Conservation (phyloP, 176 grass and related monocot species). For the Lolium rigidum region DNA sequence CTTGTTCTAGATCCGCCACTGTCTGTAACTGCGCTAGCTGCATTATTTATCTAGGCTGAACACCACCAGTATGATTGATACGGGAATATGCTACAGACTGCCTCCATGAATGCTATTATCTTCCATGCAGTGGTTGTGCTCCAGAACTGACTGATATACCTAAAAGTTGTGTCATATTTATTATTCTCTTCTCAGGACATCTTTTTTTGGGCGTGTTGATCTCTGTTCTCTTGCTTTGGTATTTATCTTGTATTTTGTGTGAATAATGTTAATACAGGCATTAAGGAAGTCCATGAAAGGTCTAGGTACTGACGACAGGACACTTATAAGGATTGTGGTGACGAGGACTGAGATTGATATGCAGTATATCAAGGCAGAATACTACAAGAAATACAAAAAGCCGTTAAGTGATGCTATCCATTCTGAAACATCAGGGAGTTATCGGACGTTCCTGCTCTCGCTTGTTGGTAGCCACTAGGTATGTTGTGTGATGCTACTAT, state of each 20-base stretch:
- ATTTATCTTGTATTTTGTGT: slow-evolving; percentile 9
- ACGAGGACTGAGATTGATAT: slow-evolving; percentile 97
- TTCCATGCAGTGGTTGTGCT: background rate
- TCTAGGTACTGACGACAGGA: slow-evolving; percentile 80
- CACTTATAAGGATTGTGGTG: slow-evolving; percentile 79
- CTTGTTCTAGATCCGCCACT: too few species aligned
- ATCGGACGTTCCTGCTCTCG: slow-evolving; percentile 87
- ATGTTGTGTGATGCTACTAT: slow-evolving; percentile 20
- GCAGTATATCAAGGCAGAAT: slow-evolving; percentile 95
- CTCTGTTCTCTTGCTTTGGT: background rate
- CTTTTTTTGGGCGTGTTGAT: background rate
- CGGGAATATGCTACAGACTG: slow-evolving; percentile 5
- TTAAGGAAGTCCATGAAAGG: slow-evolving; percentile 95
- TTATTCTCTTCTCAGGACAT: slow-evolving; percentile 21
- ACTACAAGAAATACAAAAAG: slow-evolving; percentile 83
- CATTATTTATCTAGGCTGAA: slow-evolving; percentile 9
- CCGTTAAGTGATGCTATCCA: slow-evolving; percentile 74
- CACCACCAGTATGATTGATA: background rate
- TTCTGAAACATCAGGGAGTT: slow-evolving; percentile 82
- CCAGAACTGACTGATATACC: background rate
- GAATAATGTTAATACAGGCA: slow-evolving; percentile 53
- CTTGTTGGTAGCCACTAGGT: slow-evolving; percentile 82
- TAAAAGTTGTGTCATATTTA: background rate
- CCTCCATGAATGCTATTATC: slow-evolving; percentile 9
- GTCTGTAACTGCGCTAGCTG: background rate